Percentiles rank a stretch among this genome's conserved stretches.
Conservation (phyloP, 176 grass and related monocot species). For the Bonia amplexicaulis region DNA sequence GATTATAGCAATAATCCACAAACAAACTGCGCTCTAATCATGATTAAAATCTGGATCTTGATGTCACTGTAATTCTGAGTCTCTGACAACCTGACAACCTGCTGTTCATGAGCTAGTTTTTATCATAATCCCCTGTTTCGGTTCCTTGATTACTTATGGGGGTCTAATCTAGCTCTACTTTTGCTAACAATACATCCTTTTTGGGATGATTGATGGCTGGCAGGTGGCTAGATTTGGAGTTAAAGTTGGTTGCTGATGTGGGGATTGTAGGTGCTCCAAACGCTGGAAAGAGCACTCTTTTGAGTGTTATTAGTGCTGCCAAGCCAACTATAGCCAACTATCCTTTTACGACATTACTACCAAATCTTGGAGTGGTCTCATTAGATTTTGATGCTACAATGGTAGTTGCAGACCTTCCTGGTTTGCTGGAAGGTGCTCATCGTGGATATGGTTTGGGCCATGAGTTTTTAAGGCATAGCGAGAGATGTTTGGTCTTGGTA, state of each 20-base stretch:
- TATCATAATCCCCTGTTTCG: not conserved
- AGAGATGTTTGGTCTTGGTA: slow-evolving; percentile 87
- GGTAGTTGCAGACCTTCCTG: slow-evolving; percentile 94
- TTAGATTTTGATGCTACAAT: slow-evolving; percentile 94
- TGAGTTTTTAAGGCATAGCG: slow-evolving; percentile 92
- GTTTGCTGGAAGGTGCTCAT: slow-evolving; percentile 92
- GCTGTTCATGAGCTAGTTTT: not conserved
- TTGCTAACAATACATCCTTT: slow-evolving; percentile 3
- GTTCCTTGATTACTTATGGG: not conserved
- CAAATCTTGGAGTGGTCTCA: slow-evolving; percentile 93
- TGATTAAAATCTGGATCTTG: not conserved
- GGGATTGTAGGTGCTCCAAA: slow-evolving; percentile 97
- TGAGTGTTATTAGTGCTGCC: slow-evolving; percentile 81
- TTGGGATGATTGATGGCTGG: slow-evolving; percentile 7
- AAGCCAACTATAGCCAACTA: slow-evolving; percentile 95
- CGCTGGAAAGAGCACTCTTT: slow-evolving; percentile 95
- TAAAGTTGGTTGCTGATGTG: slow-evolving; percentile 95
- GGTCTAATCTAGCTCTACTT: not conserved
- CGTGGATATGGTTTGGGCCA: slow-evolving; percentile 90
- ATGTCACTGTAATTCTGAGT: not conserved
- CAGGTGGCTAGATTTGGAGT: slow-evolving; percentile 97
- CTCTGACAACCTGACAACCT: not conserved
- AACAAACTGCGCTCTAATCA: not conserved
- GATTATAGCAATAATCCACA: not conserved
- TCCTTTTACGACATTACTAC: slow-evolving; percentile 91